Evolutionary conservation across 2,329 filamentous ascomycete genomes (phyloP).

Genomic region (Diaporthe australafricana): DNA sequence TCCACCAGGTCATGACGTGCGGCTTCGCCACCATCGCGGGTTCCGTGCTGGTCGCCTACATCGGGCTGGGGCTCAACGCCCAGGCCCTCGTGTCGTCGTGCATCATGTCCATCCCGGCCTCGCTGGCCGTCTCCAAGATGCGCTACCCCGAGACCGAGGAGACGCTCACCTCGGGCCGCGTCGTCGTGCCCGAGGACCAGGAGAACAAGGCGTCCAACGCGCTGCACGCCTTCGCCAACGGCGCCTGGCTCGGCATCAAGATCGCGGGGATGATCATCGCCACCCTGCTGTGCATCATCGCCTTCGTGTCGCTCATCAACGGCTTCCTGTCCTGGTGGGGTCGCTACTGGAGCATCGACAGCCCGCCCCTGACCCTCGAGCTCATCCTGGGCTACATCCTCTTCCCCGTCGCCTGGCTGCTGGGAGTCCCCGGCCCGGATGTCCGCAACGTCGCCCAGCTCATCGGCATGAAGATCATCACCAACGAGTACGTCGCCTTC

Average conservation of each 20-base stretch:
- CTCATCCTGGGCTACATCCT: conserved; percentile 82
- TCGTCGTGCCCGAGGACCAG: conserved; percentile 83
- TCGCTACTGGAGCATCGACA: conserved; percentile 78
- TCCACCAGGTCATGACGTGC: conserved; percentile 93
- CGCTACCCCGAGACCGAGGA: conserved; percentile 91
- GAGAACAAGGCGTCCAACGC: conserved; percentile 82
- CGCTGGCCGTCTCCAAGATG: conserved; percentile 88
- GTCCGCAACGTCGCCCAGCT: conserved; percentile 80
- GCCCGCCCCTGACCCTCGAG: conserved; percentile 78
- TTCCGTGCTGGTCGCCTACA: conserved; percentile 87
- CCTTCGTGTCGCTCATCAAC: conserved; percentile 79
- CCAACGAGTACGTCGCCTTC: conserved; percentile 87
- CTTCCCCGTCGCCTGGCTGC: conserved; percentile 83
- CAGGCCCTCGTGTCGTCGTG: conserved; percentile 91
- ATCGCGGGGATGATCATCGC: conserved; percentile 86
- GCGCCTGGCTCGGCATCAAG: conserved; percentile 87
- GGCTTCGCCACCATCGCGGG: conserved; percentile 94
- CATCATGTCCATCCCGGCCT: conserved; percentile 95
- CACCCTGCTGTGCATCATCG: conserved; percentile 86
- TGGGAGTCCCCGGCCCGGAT: conserved; percentile 77
- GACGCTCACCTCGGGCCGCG: conserved; percentile 83
- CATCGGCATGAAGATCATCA: conserved; percentile 84
- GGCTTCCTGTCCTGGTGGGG: conserved; percentile 88
- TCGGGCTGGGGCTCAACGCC: conserved; percentile 83
- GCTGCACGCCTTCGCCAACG: conserved; percentile 86